Base-by-base conservation (phyloP, 257 asterid species). In the Mentha longifolia region DNA sequence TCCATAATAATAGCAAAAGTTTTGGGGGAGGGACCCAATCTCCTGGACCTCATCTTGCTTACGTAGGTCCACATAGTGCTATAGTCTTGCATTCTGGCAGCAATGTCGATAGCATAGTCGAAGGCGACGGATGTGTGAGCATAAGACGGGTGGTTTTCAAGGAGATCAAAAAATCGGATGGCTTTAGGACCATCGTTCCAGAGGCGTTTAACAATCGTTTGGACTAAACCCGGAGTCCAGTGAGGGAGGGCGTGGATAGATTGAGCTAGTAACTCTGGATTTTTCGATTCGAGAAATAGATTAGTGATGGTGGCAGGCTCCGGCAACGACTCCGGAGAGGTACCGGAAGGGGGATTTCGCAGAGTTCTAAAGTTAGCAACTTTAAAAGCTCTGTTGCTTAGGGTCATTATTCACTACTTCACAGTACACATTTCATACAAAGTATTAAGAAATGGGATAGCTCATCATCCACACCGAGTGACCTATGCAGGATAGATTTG, bases 161-260 rank as follows among this genome's bases (percentile, higher is more conserved):
- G 91, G 79, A 74, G 64, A 81, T 79, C 60, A 90, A 91, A 89
- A 77, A 89, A 85, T n/a, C 86, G 89, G 78, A 95, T 88, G 70
- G 98, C 99, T 82, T 88, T 95, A 2, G 98, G 99, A 69, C 95
- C 97, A 59, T 95, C 96, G 81, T 95, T 91, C 99, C 98, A 95
- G 8, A 95, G 87, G 76, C 92, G 87, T 72, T 91, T 94, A 81
- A 94, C 90, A 65, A 89, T 73, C n/a, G 84, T 39, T 56, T 84
- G 79, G 68, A 92, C 97, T 51, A 87, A 78, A 52, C 77, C 54
- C 0, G 95, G 94, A 13, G 88, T 78, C 96, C 97, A 92, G 11
- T 77, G 73, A 46, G 77, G 73, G n/a, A 75, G 13, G 65, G 72
- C 63, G 54, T 77, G 76, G 71, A 88, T 80, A 57, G 80, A 65